phyloP scores from a whole-genome alignment of 108 stramenopile species.

The Chaetoceros tenuissimus region DNA sequence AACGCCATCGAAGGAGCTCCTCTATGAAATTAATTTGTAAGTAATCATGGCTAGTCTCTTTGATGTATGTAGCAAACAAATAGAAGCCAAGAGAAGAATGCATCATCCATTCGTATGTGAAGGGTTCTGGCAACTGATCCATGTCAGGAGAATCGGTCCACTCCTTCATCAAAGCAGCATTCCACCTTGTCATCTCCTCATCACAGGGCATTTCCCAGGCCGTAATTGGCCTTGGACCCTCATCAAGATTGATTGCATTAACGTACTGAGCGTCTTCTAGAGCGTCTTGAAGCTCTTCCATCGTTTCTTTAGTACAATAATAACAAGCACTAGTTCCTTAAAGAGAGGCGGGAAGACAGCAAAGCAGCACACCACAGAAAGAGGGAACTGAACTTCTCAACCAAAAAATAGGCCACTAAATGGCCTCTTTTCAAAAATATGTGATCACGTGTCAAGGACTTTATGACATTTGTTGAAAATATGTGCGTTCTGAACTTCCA shows the following conservation, averaged over 20 bases:
- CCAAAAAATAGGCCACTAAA: too few species aligned
- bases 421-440: too few species aligned
- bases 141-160: neutral
- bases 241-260: slow-evolving; percentile 68
- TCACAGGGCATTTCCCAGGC: slow-evolving; percentile 67
- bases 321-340: too few species aligned
- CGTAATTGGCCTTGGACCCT: slow-evolving; percentile 68
- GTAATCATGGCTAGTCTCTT: slow-evolving; percentile 51
- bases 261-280: slow-evolving; percentile 88
- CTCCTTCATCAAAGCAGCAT: slow-evolving; percentile 12
- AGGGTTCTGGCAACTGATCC: slow-evolving; percentile 11
- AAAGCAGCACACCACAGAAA: too few species aligned
- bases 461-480: too few species aligned
- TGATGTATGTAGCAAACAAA: slow-evolving; percentile 60
- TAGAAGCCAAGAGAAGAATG: slow-evolving; percentile 50
- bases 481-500: too few species aligned
- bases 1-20: slow-evolving; percentile 51
- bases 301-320: too few species aligned
- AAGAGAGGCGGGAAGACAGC: too few species aligned
- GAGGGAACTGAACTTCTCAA: too few species aligned
- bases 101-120: slow-evolving; percentile 51
- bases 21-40: slow-evolving; percentile 68
- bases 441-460: too few species aligned
- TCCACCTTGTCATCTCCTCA: slow-evolving; percentile 52
- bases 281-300: slow-evolving; percentile 87